phyloP scores from a whole-genome alignment of 192 early-diverging fungal species.

The Linnemannia zychae region DNA sequence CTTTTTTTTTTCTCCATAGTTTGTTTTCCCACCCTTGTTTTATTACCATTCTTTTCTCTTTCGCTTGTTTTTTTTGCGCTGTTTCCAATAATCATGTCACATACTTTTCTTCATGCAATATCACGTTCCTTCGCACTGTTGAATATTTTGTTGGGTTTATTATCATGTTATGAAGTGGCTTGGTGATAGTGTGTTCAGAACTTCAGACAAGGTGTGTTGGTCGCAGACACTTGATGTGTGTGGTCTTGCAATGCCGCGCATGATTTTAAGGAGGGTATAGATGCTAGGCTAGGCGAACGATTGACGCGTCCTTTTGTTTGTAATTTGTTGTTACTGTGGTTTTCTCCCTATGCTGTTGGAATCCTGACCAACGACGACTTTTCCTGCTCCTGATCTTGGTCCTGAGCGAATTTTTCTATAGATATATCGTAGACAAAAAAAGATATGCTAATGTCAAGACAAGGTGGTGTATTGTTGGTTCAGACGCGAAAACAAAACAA shows the following conservation, averaged over 20 bases:
- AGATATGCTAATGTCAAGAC: no score
- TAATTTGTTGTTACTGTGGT: neutral
- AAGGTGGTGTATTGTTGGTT: no score
- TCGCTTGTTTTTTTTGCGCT: neutral
- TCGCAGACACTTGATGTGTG: neutral
- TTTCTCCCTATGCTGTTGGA: constrained; percentile 11
- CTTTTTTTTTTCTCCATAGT: constrained; percentile 7
- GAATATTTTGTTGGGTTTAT: neutral
- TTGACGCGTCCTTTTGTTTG: neutral
- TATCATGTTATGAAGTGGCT: neutral
- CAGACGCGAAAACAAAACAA: neutral
- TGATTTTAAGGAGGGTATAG: neutral
- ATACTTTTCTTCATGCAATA: constrained; percentile 9
- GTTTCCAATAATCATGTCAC: constrained; percentile 13
- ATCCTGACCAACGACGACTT: constrained; percentile 41
- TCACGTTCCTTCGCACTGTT: neutral
- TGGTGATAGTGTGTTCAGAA: neutral
- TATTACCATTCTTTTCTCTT: neutral
- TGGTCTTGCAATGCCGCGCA: neutral
- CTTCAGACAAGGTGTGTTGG: no score
- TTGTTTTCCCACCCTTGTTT: neutral
- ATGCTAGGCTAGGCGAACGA: neutral
- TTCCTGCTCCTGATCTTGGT: constrained; percentile 30
- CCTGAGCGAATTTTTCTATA: constrained; percentile 41
- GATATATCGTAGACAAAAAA: no score